Percentiles rank a stretch among this genome's conserved stretches.
Evolutionary conservation across 108 stramenopile genomes (phyloP).

Genomic region (Cyclotella atomus): DNA sequence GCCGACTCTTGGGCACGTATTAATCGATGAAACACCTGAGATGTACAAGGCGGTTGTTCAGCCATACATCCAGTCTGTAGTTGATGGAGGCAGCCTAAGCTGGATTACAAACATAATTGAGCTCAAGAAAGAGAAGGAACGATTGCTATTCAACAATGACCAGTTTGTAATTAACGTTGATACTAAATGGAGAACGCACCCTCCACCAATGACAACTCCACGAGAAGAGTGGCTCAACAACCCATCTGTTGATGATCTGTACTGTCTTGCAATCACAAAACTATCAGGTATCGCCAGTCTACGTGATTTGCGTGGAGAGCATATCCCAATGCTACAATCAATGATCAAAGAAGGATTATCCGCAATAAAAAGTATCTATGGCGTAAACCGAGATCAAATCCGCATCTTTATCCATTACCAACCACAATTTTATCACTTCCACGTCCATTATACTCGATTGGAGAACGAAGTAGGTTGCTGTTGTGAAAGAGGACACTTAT

Average conservation of each 20-base stretch:
- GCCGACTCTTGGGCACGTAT: slow-evolving; percentile 45
- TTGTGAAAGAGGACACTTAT: slow-evolving; percentile 69
- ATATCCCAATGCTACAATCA: slow-evolving; percentile 61
- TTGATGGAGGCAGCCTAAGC: slow-evolving; percentile 50
- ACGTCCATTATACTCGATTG: slow-evolving; percentile 76
- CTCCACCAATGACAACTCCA: slow-evolving; percentile 46
- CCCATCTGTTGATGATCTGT: slow-evolving; percentile 50
- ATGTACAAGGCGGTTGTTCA: slow-evolving; percentile 38
- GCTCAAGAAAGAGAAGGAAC: slow-evolving; percentile 66
- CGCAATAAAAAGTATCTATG: slow-evolving; percentile 64
- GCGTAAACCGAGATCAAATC: slow-evolving; percentile 61
- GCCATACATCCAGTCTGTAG: slow-evolving; percentile 54
- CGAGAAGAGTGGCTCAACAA: slow-evolving; percentile 45
- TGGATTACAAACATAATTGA: slow-evolving; percentile 60
- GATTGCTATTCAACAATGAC: slow-evolving; percentile 58
- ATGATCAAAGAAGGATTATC: slow-evolving; percentile 51
- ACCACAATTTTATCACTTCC: slow-evolving; percentile 82
- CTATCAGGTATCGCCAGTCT: slow-evolving; percentile 50
- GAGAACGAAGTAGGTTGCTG: slow-evolving; percentile 66
- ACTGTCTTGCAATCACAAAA: slow-evolving; percentile 73
- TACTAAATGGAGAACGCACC: slow-evolving; percentile 80
- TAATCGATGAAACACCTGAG: slow-evolving; percentile 59
- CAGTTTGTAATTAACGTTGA: slow-evolving; percentile 76
- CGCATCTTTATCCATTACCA: slow-evolving; percentile 76
- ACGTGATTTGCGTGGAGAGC: slow-evolving; percentile 59